Evolutionary conservation across 2,329 filamentous ascomycete species (phyloP).

Genomic region (Xylariaceae sp.): DNA sequence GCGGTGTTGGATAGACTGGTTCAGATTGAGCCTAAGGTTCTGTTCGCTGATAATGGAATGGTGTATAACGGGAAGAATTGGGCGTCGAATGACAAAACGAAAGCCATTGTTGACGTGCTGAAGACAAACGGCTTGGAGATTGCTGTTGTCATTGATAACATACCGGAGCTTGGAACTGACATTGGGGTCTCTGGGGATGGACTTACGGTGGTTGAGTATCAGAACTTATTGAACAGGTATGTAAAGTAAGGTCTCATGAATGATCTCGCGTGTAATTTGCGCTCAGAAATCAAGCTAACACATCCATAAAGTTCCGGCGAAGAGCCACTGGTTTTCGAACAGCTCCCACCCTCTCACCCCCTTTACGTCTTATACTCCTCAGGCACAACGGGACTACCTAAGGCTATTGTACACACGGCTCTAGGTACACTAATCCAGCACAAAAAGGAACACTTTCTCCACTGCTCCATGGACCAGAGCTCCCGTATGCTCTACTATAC

Average conservation of each 20-base stretch:
- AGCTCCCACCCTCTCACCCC: slow-evolving; percentile 80
- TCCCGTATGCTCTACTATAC: slow-evolving; percentile 90
- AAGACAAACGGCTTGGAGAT: slow-evolving; percentile 58
- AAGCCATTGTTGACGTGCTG: slow-evolving; percentile 69
- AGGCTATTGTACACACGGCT: slow-evolving; percentile 91
- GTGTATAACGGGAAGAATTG: slow-evolving; percentile 91
- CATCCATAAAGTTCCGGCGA: slow-evolving; percentile 36
- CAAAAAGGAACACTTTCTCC: slow-evolving; percentile 92
- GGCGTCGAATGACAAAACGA: slow-evolving; percentile 73
- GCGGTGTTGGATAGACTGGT: slow-evolving; percentile 83
- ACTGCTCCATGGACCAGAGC: slow-evolving; percentile 71
- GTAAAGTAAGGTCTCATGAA: background rate
- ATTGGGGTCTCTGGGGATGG: slow-evolving; percentile 40
- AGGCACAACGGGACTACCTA: slow-evolving; percentile 83
- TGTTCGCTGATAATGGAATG: slow-evolving; percentile 85
- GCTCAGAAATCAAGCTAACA: slow-evolving; percentile 23
- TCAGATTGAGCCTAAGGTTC: slow-evolving; percentile 78
- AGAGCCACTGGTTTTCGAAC: slow-evolving; percentile 62
- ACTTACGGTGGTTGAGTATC: slow-evolving; percentile 44
- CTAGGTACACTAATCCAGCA: slow-evolving; percentile 90
- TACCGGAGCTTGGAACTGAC: slow-evolving; percentile 42
- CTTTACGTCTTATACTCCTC: slow-evolving; percentile 93
- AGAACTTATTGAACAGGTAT: slow-evolving; percentile 42
- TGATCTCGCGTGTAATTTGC: background rate
- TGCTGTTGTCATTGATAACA: slow-evolving; percentile 73